Base-by-base conservation (phyloP, 2,329 filamentous ascomycete genomes). In the Ascochyta viciae-villosae region DNA sequence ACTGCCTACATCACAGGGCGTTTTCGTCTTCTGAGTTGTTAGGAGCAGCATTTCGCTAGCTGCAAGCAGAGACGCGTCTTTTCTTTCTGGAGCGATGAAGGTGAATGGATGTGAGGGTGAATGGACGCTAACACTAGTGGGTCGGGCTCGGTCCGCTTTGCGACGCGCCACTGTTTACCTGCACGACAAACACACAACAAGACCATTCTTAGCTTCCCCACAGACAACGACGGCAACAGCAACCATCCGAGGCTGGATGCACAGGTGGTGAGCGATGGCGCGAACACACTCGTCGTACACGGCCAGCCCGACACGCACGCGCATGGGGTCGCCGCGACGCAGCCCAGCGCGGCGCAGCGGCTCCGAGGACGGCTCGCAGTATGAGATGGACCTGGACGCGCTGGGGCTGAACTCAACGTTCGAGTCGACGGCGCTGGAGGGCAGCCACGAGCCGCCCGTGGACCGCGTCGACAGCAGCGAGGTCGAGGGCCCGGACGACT, bases 401-500 rank as follows among this genome's bases (percentile, higher is more conserved):
- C 57, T 77, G 44, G 70, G 72, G 33, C 65, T 74, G 43, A 70
- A 74, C 33, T 72, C 70, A 38, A 72, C 72, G 1, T 71, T 73
- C 26, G 71, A 75, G 39, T 71, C 72, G 1, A 68, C 68, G 3
- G 71, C 70, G 19, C 50, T 75, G 39, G 66, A 72, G 8, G 63
- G 66, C 8, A 63, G 52, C 43, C 63, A 67, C 27, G 62, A 67
- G 53, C 63, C 69, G 22, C 65, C 70, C 13, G 57, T 75, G n/a
- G 75, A 77, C 44, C 67, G 67, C 10, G 68, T 78, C 16, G 64
- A 73, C 12, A 76, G 70, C 35, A 76, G 75, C 58, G 75, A 78
- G 13, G 73, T 78, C 24, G 75, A 76, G 39, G 76, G 76, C 6
- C 76, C 76, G 2, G 74, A 74, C 44, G 76, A 78, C 60, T 78